Percentiles rank a stretch among this genome's conserved stretches.
Evolutionary conservation across 1,284 basidiomycete species (phyloP).

Genomic region (Sporisorium sorghi): DNA sequence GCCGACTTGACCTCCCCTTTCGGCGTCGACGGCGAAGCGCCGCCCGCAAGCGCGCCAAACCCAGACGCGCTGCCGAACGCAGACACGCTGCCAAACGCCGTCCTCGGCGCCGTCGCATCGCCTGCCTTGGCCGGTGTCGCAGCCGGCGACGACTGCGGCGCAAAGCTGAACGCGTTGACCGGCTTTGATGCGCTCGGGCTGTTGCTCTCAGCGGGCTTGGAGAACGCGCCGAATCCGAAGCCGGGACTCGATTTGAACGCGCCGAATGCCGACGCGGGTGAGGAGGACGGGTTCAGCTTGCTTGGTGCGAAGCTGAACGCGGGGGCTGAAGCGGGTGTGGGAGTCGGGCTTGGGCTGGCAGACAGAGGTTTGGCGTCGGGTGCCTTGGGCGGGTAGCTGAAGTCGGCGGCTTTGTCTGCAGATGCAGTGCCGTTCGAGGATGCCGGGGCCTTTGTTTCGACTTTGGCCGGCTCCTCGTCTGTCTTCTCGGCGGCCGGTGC

Average conservation of each 20-base stretch:
- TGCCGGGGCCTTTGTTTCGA: conserved; percentile 5
- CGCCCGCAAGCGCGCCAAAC: conserved; percentile 3
- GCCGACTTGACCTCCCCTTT: conserved; percentile 20
- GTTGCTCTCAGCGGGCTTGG: conserved; percentile 11
- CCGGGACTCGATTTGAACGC: conserved; percentile 24
- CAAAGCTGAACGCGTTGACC: conserved; percentile 34
- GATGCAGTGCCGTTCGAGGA: conserved; percentile 1
- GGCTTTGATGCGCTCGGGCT: conserved; percentile 8
- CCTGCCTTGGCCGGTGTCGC: background rate
- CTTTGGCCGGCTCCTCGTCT: conserved; percentile 3
- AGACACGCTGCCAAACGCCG: conserved; percentile 19
- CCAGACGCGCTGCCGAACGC: conserved; percentile 5
- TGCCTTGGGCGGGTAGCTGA: conserved; percentile 27
- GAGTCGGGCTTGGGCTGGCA: background rate
- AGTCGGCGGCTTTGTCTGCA: conserved; percentile 13
- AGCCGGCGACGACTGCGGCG: conserved; percentile 12
- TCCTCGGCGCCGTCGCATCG: background rate
- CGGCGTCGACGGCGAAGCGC: conserved; percentile 1
- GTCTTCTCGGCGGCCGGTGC: conserved; percentile 3
- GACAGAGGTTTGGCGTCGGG: background rate
- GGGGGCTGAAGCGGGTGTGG: conserved; percentile 11
- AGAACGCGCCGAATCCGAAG: conserved; percentile 44
- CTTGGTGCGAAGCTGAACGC: conserved; percentile 38
- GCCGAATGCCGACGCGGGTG: conserved; percentile 36
- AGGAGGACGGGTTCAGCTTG: conserved; percentile 25